These are phyloP conservation scores for Fusarium globosum DNA, from an alignment of 2,329 filamentous ascomycete species.

Conservation along the genomic window DNA sequence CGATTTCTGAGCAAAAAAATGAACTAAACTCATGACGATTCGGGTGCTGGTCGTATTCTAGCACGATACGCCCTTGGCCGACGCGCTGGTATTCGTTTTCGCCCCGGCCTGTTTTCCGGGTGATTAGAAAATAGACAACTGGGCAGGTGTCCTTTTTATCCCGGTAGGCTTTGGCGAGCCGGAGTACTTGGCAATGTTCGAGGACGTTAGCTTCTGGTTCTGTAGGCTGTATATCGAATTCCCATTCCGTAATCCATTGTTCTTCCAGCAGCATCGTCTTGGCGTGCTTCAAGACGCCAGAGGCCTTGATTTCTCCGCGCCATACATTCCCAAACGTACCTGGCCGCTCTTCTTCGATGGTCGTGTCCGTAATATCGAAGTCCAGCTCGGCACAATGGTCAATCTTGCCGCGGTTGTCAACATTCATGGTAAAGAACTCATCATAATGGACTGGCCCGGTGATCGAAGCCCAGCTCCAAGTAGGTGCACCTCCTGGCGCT, in stretches of 20 bases:
- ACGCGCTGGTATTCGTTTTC: background rate
- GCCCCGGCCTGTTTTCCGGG: background rate
- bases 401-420: background rate
- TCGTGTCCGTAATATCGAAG: accelerated
- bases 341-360: background rate
- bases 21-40: no score
- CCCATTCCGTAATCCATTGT: background rate
- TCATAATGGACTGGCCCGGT: background rate
- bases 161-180: background rate
- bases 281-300: background rate
- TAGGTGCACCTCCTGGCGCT: background rate
- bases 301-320: accelerated
- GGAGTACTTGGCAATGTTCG: background rate
- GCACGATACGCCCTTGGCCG: background rate
- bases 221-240: background rate
- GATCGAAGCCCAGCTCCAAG: background rate
- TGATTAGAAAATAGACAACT: background rate
- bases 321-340: background rate
- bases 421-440: background rate
- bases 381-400: background rate
- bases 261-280: background rate
- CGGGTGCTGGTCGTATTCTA: background rate
- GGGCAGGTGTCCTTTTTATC: accelerated
- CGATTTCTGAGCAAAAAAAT: no score
- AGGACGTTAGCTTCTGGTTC: background rate